phyloP scores from a whole-genome alignment of 495 filamentous ascomycete genomes.

The Platismatia glauca region DNA sequence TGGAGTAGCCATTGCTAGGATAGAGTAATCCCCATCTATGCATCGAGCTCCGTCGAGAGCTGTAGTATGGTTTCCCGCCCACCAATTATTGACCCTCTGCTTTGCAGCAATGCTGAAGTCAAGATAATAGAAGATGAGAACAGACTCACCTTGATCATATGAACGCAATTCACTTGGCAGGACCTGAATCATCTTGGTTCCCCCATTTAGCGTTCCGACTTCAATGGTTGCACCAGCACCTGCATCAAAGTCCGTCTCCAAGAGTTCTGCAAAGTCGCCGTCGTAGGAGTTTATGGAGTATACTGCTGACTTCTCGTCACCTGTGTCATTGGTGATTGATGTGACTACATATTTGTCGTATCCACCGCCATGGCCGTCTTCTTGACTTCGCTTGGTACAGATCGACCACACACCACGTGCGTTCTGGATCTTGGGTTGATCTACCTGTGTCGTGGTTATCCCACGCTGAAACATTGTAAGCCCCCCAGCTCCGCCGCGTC shows the following conservation, averaged over 20 bases:
- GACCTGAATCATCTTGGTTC: conserved; percentile 73
- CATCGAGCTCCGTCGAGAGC: neutral
- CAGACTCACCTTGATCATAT: conserved; percentile 71
- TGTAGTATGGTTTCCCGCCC: neutral
- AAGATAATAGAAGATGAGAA: conserved; percentile 2
- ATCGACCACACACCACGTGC: conserved; percentile 56
- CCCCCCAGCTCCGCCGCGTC: conserved; percentile 58
- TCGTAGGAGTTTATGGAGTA: conserved; percentile 52
- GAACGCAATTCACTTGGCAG: conserved; percentile 73
- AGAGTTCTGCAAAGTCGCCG: conserved; percentile 54
- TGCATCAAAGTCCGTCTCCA: conserved; percentile 76
- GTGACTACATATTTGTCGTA: conserved; percentile 64
- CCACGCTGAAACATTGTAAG: conserved; percentile 67
- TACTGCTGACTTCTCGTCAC: conserved; percentile 43
- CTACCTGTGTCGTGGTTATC: conserved; percentile 57
- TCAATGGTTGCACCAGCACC: conserved; percentile 77
- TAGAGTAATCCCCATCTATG: neutral
- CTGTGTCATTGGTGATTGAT: conserved; percentile 49
- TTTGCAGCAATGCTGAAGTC: neutral
- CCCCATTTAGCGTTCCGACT: conserved; percentile 63
- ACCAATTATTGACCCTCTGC: neutral
- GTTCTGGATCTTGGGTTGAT: conserved; percentile 41
- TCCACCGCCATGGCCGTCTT: conserved; percentile 32
- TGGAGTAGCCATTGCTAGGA: neutral
- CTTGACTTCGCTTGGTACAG: conserved; percentile 40